phyloP scores from a whole-genome alignment of 1,284 basidiomycete species.

The Apiotrichum domesticum region DNA sequence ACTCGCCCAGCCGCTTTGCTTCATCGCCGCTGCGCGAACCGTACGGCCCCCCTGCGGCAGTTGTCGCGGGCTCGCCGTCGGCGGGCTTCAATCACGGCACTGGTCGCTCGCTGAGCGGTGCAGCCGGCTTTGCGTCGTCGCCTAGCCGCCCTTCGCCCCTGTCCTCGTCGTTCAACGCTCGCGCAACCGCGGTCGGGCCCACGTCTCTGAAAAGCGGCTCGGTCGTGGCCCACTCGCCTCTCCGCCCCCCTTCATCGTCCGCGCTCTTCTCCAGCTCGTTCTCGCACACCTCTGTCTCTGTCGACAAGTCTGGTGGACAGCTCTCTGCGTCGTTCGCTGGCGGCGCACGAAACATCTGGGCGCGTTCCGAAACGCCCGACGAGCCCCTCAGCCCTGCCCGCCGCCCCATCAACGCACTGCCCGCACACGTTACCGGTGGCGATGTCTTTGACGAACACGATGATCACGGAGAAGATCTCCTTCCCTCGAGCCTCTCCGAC shows the following conservation, averaged over 20 bases:
- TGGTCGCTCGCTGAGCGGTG: constrained; percentile 16
- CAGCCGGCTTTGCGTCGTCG: constrained; percentile 34
- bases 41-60: constrained; percentile 38
- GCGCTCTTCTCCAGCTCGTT: constrained; percentile 35
- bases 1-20: constrained; percentile 15
- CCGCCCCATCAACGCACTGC: background rate
- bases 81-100: constrained; percentile 33
- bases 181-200: constrained; percentile 26
- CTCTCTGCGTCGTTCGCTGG: constrained; percentile 43
- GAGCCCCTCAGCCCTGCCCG: constrained; percentile 34
- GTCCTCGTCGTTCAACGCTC: constrained; percentile 34
- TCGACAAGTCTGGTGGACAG: constrained; percentile 20
- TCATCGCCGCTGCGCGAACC: constrained; percentile 43
- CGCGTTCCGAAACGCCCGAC: constrained; percentile 32
- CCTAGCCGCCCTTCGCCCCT: constrained; percentile 38
- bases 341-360: constrained; percentile 36
- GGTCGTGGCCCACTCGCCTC: constrained; percentile 28
- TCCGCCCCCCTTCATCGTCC: constrained; percentile 33
- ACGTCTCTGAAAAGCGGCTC: constrained; percentile 31
- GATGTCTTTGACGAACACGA: constrained; percentile 34
- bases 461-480: constrained; percentile 75
- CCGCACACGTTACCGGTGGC: constrained; percentile 15
- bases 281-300: constrained; percentile 26
- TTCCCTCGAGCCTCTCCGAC: constrained; percentile 79
- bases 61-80: constrained; percentile 32